Evolutionary conservation across 1,284 basidiomycete species (phyloP).

Genomic region (Apiotrichum laibachii): DNA sequence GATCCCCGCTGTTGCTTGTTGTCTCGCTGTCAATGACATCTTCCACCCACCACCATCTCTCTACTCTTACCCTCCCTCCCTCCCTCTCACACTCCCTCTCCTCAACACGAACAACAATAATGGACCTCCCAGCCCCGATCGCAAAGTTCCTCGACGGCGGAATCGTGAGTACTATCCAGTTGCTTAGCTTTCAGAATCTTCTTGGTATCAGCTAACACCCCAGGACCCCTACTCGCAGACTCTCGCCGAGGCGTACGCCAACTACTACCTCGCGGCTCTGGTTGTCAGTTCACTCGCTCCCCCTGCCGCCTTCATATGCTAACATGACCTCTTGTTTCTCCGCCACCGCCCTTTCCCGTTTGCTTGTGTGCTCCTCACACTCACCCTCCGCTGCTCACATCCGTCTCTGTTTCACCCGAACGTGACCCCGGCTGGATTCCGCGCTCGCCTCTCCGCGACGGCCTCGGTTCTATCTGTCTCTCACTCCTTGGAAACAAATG

Average conservation of each 20-base stretch:
- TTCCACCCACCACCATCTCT: background rate
- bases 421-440: too few species aligned
- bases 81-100: background rate
- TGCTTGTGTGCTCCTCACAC: too few species aligned
- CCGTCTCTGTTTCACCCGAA: too few species aligned
- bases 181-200: too few species aligned
- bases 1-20: too few species aligned
- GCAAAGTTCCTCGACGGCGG: conserved; percentile 32
- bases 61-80: too few species aligned
- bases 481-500: too few species aligned
- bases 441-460: too few species aligned
- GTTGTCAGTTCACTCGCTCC: conserved; percentile 28
- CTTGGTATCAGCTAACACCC: background rate
- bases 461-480: background rate
- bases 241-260: conserved; percentile 32
- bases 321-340: too few species aligned
- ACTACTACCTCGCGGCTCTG: conserved; percentile 35
- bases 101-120: conserved; percentile 17
- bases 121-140: conserved; percentile 30
- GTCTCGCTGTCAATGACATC: too few species aligned
- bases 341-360: too few species aligned
- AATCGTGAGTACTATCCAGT: conserved; percentile 19
- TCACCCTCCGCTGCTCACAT: too few species aligned
- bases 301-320: background rate
- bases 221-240: conserved; percentile 44